Percentiles rank a stretch among this genome's conserved stretches.
Evolutionary conservation across 2,329 filamentous ascomycete genomes (phyloP).

Genomic region (Trichoderma asperellum): DNA sequence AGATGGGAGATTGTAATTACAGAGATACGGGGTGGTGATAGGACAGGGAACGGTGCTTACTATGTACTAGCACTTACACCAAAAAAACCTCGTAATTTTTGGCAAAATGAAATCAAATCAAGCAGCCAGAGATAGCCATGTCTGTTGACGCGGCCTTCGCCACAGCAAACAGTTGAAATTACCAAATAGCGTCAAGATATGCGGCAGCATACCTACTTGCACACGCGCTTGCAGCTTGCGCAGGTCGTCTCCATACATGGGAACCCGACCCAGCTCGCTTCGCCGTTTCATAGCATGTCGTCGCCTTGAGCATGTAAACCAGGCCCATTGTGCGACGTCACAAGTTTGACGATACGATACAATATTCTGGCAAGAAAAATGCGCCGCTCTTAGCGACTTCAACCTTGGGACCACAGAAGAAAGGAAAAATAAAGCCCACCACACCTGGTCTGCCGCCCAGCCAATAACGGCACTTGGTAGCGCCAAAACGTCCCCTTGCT

Average conservation of each 20-base stretch:
- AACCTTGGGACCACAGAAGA: not conserved
- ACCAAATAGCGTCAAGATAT: not conserved
- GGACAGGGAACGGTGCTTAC: not conserved
- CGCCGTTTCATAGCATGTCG: not conserved
- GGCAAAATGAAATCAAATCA: not conserved
- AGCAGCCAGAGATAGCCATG: not conserved
- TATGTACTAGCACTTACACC: not conserved
- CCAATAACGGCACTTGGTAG: conserved; percentile 21
- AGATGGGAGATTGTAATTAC: not conserved
- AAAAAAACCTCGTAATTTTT: not conserved
- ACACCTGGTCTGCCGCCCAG: not conserved
- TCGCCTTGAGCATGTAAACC: not conserved
- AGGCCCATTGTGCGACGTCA: conserved; percentile 7
- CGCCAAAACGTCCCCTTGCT: not conserved
- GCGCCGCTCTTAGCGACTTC: not conserved
- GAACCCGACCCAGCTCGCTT: conserved; percentile 7
- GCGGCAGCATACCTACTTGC: not conserved
- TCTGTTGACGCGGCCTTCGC: not conserved
- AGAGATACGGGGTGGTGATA: not conserved
- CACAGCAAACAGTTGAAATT: not conserved
- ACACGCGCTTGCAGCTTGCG: not conserved
- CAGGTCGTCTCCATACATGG: not conserved
- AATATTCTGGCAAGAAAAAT: not conserved
- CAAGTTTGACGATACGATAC: not conserved
- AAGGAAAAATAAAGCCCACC: not conserved